Conservation (phyloP, 176 grass and related monocot species). For the Pontederia crassipes region DNA sequence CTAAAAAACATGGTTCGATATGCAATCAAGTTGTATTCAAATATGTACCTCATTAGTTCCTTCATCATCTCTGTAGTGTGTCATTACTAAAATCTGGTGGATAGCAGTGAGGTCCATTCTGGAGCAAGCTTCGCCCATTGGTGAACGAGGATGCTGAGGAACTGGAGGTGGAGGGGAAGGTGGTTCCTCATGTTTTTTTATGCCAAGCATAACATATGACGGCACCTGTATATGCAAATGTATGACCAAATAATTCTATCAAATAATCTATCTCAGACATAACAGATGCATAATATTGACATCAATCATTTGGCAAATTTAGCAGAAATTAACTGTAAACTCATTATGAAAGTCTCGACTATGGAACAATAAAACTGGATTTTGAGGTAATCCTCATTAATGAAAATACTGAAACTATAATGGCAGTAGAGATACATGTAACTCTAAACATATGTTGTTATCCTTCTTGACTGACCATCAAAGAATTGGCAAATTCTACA, state of each 20-base stretch:
- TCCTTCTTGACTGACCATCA: too few species aligned
- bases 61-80: slow-evolving; percentile 88
- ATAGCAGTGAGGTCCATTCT: slow-evolving; percentile 96
- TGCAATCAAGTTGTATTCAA: too few species aligned
- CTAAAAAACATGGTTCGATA: background rate
- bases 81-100: slow-evolving; percentile 70
- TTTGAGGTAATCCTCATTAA: too few species aligned
- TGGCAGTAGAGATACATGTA: too few species aligned
- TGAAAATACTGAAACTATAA: too few species aligned
- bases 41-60: slow-evolving; percentile 70
- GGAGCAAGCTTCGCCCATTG: slow-evolving; percentile 87
- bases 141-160: slow-evolving; percentile 50
- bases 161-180: slow-evolving; percentile 19
- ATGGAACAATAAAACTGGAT: too few species aligned
- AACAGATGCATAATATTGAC: background rate
- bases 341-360: too few species aligned
- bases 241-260: background rate
- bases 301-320: too few species aligned
- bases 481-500: too few species aligned
- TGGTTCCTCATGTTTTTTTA: slow-evolving; percentile 57
- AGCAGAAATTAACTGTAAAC: too few species aligned
- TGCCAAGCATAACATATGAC: slow-evolving; percentile 79
- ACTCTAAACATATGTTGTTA: too few species aligned
- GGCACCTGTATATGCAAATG: slow-evolving; percentile 40
- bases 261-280: too few species aligned